phyloP scores from a whole-genome alignment of 495 filamentous ascomycete species.

The Podospora sp. region DNA sequence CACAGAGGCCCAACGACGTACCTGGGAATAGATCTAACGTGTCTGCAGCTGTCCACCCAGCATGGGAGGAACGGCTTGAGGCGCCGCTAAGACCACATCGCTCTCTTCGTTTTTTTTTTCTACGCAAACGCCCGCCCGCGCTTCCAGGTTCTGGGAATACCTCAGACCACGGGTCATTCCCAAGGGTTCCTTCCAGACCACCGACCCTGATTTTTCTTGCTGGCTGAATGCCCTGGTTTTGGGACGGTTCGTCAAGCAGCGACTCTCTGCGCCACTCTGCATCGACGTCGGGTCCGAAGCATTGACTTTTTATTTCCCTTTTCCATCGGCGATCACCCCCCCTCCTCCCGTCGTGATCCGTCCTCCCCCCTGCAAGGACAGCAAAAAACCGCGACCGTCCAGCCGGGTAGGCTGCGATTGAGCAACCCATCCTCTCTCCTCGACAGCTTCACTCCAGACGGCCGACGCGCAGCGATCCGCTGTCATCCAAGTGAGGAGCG shows the following conservation, averaged over 20 bases:
- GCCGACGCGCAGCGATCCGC: conserved; percentile 24
- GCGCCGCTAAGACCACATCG: conserved; percentile 23
- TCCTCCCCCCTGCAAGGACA: conserved; percentile 11
- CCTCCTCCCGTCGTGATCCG: background rate
- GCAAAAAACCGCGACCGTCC: conserved; percentile 3
- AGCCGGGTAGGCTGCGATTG: conserved; percentile 2
- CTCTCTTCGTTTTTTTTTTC: conserved; percentile 16
- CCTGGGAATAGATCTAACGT: conserved; percentile 33
- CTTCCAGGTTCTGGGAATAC: conserved; percentile 9
- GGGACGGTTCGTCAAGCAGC: background rate
- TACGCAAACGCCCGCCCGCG: conserved; percentile 4
- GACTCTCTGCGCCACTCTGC: background rate
- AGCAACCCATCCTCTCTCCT: background rate
- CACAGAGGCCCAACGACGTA: conserved; percentile 22
- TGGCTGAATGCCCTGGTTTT: background rate
- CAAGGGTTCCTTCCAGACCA: conserved; percentile 6
- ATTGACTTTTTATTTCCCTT: background rate
- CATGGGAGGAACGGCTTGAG: conserved; percentile 26
- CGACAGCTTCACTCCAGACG: conserved; percentile 19
- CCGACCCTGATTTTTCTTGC: background rate
- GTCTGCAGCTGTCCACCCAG: conserved; percentile 25
- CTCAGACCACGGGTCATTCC: background rate
- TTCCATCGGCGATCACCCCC: conserved; percentile 1
- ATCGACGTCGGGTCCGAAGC: background rate
- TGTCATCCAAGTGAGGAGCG: background rate